Evolutionary conservation across 129 eudicot genomes (phyloP).

Genomic region (Arctium lappa): DNA sequence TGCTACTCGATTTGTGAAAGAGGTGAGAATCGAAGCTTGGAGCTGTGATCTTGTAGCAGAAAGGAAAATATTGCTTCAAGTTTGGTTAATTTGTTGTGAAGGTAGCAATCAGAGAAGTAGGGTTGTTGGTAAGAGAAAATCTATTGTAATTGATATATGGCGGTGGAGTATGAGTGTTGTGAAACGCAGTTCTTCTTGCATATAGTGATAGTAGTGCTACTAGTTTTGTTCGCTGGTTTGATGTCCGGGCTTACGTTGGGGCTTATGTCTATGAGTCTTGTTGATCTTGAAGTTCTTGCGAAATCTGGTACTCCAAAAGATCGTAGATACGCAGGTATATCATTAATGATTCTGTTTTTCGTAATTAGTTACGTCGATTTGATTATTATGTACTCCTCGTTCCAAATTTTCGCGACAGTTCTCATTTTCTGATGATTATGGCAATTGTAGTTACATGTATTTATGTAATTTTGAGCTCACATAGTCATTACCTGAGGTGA

Average conservation of each 20-base stretch:
- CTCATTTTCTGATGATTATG: not conserved
- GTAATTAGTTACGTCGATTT: not conserved
- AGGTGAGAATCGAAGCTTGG: not conserved
- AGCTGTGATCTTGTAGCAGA: not conserved
- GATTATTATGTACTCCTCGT: not conserved
- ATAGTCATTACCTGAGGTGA: not conserved
- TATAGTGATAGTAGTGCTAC: constrained; percentile 43
- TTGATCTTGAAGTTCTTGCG: constrained; percentile 91
- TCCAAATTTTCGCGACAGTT: not conserved
- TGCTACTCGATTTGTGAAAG: not conserved
- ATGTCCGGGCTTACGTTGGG: constrained; percentile 98
- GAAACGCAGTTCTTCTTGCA: constrained; percentile 44
- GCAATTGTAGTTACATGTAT: not conserved
- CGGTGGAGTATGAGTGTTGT: constrained; percentile 72
- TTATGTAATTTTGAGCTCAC: not conserved
- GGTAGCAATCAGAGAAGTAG: not conserved
- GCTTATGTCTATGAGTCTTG: constrained; percentile 89
- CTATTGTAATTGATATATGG: constrained; percentile 33
- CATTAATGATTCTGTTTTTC: not conserved
- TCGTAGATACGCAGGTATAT: constrained; percentile 62
- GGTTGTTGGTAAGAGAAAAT: not conserved
- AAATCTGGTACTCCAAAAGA: constrained; percentile 88
- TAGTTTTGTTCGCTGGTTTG: constrained; percentile 78
- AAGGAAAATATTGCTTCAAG: not conserved
- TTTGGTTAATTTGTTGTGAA: not conserved